Percentiles rank a stretch among this genome's conserved stretches.
Evolutionary conservation across 371 early-diverging fungal genomes (phyloP).

Genomic region (Batkoa obscura): DNA sequence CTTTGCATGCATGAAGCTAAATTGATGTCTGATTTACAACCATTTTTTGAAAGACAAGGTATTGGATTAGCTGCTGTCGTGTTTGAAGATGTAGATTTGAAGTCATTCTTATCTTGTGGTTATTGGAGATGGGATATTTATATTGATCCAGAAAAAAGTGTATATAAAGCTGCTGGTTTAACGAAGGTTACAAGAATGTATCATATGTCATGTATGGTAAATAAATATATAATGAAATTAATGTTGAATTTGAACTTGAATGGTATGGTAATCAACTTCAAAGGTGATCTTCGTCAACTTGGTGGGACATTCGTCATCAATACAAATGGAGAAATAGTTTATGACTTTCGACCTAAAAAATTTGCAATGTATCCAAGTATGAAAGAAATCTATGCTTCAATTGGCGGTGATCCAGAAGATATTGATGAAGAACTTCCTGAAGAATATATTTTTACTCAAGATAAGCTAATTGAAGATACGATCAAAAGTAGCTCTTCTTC

Average conservation of each 20-base stretch:
- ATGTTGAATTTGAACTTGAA: background rate
- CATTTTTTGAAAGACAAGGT: background rate
- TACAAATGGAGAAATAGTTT: background rate
- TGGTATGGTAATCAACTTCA: background rate
- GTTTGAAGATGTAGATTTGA: constrained; percentile 3
- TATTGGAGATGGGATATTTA: constrained; percentile 4
- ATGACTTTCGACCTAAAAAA: background rate
- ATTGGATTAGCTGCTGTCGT: constrained; percentile 1
- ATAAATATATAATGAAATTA: background rate
- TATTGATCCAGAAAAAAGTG: background rate
- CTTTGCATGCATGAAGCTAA: constrained; percentile 1
- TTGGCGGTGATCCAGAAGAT: constrained; percentile 3
- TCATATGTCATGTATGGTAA: background rate
- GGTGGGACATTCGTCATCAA: constrained; percentile 6
- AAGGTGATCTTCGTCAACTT: background rate
- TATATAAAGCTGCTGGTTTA: background rate
- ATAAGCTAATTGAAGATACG: too few relatives aligned
- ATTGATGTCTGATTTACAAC: background rate
- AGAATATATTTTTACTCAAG: too few relatives aligned
- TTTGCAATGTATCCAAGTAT: constrained; percentile 1
- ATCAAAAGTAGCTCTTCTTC: too few relatives aligned
- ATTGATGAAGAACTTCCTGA: constrained; percentile 7
- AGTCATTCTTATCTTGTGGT: background rate
- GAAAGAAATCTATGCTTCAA: constrained; percentile 1
- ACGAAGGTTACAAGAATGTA: background rate